Base-by-base conservation (phyloP, 352 stramenopile species). In the Phytophthora pistaciae region DNA sequence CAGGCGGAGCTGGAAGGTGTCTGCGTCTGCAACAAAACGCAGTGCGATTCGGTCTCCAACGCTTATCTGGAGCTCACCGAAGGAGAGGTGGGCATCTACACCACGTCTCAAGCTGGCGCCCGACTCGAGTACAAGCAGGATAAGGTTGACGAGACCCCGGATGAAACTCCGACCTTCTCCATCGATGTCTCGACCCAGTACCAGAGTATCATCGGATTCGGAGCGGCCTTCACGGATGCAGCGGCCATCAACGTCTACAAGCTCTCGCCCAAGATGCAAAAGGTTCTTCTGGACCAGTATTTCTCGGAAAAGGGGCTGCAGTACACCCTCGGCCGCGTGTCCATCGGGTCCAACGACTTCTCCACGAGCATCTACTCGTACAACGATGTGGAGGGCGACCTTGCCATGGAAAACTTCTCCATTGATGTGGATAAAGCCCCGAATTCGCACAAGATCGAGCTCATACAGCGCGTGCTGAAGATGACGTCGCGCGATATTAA, bases 171-270 rank as follows among this genome's bases (percentile, higher is more conserved):
- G n/a, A 82, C 80, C 18, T 86, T 80, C 60, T 77, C 72, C 29
- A 77, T 92, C 14, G 82, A 94, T 50, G 63, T 77, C 16, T 74
- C 72, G 4, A 84, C 78, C 21, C 88, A 79, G 67, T 92, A 82
- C 65, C 83, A 97, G 74, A 81, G 83, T 55, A 96, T 98, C 46
- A 78, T 90, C 31, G 92, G 92, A 23, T 98, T 98, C 65, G 92
- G 92, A 5, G 92, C 90, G 9, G 83, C 91, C 9, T 98, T 98
- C 78, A 98, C 92, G n/a, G 92, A 98, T 60, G 68, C 90, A 3
- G 79, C 88, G 21, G 78, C 90, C n/a, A 88, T 95, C 64, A 95
- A 96, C 64, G 80, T 97, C 49, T 87, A 90, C 76, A 83, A 87
- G 67, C 70, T 97, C 48, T 72, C 75, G 1, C 49, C 72, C 0